Base-by-base conservation (phyloP, 2,329 filamentous ascomycete genomes). In the Macroventuria anomochaeta region DNA sequence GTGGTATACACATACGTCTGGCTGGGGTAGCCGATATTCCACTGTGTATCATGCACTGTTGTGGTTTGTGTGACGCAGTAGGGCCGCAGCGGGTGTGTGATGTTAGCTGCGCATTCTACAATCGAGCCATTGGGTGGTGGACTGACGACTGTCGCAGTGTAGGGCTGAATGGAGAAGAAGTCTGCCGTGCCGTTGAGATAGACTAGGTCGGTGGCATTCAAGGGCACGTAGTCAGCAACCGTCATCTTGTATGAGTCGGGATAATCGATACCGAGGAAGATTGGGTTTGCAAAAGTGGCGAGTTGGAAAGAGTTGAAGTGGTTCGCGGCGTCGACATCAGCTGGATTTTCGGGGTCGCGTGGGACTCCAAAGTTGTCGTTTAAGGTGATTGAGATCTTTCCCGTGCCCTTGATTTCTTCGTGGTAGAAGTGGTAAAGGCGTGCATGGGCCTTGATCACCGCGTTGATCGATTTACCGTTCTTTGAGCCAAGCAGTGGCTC, bases 1-100 rank as follows among this genome's bases (percentile, higher is more conserved):
- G 85, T 82, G 28, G 82, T 80, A 69, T 86, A 85, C n/a, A 83
- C 79, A 62, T 85, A 84, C 2, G 76, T 76, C 28, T 83, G 73
- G 2, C 81, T 84, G 11, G 77, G 75, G 56, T 85, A 84, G 17
- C 84, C 84, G 41, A 86, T 82, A 59, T 82, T 75, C 84, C 84
- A 87, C 2, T 83, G 83, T 25, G 79, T 79, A 1, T 74, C 68
- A 32, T 81, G 81, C 1, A 67, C 72, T 2, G 43, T 58, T 0
- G 73, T 79, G 10, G 76, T 77, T 51, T 81, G 77, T 0, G 75
- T 77, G 1, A 83, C 81, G 58, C 84, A 87, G 55, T 80, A 80
- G 0, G 84, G 84, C 17, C 77, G 80, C 7, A 79, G 71, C 0
- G 78, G 60, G 25, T 80, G 76, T 5, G 73, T 76, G 1, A 68